Conservation (phyloP, 805 yeast genomes). For the Candida stauntonica region DNA sequence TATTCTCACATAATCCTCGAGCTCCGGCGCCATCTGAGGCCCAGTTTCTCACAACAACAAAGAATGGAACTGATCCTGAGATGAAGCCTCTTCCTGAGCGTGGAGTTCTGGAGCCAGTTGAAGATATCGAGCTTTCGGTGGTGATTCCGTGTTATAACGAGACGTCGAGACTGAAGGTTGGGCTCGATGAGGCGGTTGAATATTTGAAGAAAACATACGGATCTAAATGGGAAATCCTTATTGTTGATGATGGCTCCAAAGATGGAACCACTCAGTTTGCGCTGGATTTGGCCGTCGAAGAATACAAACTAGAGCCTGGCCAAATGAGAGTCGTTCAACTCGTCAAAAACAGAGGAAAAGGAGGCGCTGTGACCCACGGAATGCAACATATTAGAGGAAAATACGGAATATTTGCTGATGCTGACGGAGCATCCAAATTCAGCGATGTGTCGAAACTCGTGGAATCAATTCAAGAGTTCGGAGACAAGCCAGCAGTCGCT, state of each 20-base stretch:
- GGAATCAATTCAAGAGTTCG: conserved; percentile 32
- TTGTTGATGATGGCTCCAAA: conserved; percentile 88
- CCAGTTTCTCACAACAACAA: conserved; percentile 40
- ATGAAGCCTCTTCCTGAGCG: conserved; percentile 31
- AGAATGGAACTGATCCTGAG: conserved; percentile 27
- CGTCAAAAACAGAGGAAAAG: conserved; percentile 82
- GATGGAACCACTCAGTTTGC: conserved; percentile 80
- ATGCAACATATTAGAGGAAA: conserved; percentile 69
- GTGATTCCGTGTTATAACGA: conserved; percentile 96
- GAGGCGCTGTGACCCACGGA: conserved; percentile 97
- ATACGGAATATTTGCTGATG: conserved; percentile 86
- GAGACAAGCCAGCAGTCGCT: conserved; percentile 53
- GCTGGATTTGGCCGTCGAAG: conserved; percentile 45
- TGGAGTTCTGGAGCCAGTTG: conserved; percentile 15
- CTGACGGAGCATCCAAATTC: conserved; percentile 93
- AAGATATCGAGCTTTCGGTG: conserved; percentile 57
- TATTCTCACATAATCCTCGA: conserved; percentile 62
- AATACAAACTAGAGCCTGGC: conserved; percentile 48
- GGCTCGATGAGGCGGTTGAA: conserved; percentile 67
- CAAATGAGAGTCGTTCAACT: conserved; percentile 68
- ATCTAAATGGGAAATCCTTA: conserved; percentile 63
- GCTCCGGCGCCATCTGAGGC: conserved; percentile 48
- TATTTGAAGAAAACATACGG: conserved; percentile 40
- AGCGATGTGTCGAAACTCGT: conserved; percentile 57
- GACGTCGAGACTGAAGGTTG: conserved; percentile 58